Conservation (phyloP, 768 basidiomycete genomes). For the Butyriboletus loyo region DNA sequence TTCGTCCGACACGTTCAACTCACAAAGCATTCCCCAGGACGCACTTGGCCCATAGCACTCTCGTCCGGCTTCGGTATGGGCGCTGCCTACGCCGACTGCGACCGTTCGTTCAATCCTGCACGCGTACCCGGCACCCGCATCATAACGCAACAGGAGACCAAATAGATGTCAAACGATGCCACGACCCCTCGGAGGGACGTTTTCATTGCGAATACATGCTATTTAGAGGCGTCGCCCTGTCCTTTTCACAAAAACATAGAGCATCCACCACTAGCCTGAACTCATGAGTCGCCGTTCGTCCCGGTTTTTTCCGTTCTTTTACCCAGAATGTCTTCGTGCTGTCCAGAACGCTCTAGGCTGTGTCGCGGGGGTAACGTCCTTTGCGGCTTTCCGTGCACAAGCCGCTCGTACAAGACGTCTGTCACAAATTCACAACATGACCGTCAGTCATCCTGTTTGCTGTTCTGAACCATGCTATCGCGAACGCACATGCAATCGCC, state of each 20-base stretch:
- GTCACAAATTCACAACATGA: neutral
- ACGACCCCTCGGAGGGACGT: neutral
- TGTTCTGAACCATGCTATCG: neutral
- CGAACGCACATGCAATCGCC: conserved; percentile 54
- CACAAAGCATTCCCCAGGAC: conserved; percentile 50
- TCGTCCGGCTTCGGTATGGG: conserved; percentile 86
- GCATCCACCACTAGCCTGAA: conserved; percentile 3
- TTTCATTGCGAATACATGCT: conserved; percentile 6
- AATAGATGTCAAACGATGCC: conserved; percentile 10
- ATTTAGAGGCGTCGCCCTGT: conserved; percentile 24
- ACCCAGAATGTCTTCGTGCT: conserved; percentile 7
- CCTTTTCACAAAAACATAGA: conserved; percentile 6
- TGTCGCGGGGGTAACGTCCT: conserved; percentile 34
- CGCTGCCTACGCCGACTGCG: conserved; percentile 87
- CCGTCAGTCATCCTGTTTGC: conserved; percentile 8
- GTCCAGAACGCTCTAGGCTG: neutral
- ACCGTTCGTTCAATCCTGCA: conserved; percentile 89
- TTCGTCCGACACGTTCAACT: conserved; percentile 1
- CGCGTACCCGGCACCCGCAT: conserved; percentile 82
- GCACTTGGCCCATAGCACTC: conserved; percentile 88
- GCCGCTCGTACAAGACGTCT: conserved; percentile 69
- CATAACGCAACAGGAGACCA: conserved; percentile 39
- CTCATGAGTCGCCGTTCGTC: conserved; percentile 7
- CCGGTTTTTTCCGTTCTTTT: conserved; percentile 19
- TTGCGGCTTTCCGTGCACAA: conserved; percentile 51